Evolutionary conservation across 73 alveolate genomes (phyloP).

Genomic region (Breviolum minutum): DNA sequence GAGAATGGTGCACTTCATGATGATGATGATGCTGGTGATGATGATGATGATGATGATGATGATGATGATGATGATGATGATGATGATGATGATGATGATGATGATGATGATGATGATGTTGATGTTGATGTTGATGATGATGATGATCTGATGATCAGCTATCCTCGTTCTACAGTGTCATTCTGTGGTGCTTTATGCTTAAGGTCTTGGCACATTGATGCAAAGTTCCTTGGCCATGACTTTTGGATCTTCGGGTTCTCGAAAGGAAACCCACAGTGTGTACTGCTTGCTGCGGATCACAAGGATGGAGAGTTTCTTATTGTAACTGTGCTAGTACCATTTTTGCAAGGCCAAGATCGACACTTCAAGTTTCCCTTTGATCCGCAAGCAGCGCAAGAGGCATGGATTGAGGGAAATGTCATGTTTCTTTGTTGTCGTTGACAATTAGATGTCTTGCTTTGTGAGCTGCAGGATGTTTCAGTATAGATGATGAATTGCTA

Average conservation of each 20-base stretch:
- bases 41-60: neutral
- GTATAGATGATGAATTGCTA: too few relatives aligned
- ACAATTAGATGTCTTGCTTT: too few relatives aligned
- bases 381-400: conserved; percentile 86
- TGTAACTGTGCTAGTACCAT: neutral
- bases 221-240: conserved; percentile 14
- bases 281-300: too few relatives aligned
- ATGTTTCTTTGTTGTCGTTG: too few relatives aligned
- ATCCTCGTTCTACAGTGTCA: too few relatives aligned
- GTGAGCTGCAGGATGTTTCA: too few relatives aligned
- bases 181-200: neutral
- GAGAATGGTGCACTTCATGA: neutral
- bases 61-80: neutral
- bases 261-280: too few relatives aligned
- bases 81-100: conserved; percentile 4
- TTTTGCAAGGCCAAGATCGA: conserved; percentile 69
- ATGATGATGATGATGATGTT: neutral
- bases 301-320: neutral
- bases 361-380: conserved; percentile 83
- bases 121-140: conserved; percentile 5
- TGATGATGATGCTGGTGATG: neutral
- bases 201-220: conserved; percentile 44
- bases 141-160: neutral
- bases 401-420: neutral
- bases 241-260: too few relatives aligned